These are phyloP conservation scores for Hericium rajendrae DNA, from an alignment of 768 basidiomycete genomes.

Conservation along the genomic window DNA sequence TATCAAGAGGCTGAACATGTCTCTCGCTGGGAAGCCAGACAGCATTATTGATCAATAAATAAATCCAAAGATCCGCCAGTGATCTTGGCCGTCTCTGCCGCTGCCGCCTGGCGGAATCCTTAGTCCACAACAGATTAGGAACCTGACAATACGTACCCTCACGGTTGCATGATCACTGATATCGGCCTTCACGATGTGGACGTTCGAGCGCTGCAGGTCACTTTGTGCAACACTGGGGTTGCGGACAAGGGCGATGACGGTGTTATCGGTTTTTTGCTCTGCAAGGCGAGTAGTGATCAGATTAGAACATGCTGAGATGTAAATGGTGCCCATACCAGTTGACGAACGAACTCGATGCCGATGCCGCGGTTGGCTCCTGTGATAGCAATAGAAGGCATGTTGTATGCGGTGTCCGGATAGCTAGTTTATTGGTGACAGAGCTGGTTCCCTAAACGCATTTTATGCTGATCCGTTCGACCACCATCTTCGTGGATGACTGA, in stretches of 20 bases:
- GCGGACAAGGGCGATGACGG: neutral
- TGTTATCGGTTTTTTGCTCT: neutral
- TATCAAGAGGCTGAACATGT: neutral
- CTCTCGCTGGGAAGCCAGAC: neutral
- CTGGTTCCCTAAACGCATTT: no score
- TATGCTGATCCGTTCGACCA: no score
- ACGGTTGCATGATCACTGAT: neutral
- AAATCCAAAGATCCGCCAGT: neutral
- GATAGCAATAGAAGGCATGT: neutral
- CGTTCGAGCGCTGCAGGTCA: neutral
- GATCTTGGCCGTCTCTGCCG: neutral
- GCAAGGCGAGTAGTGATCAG: neutral
- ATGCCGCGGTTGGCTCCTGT: constrained; percentile 1
- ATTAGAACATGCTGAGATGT: neutral
- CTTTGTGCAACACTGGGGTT: neutral
- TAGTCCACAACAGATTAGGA: neutral
- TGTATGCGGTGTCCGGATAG: no score
- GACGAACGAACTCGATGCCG: constrained; percentile 17
- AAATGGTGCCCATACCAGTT: constrained; percentile 9
- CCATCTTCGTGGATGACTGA: no score
- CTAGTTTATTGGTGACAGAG: no score
- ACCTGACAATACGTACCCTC: neutral
- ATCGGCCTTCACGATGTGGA: neutral
- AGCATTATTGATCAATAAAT: neutral
- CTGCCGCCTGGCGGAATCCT: neutral